phyloP scores from a whole-genome alignment of 2,329 filamentous ascomycete genomes.

The Scleromitrula shiraiana region DNA sequence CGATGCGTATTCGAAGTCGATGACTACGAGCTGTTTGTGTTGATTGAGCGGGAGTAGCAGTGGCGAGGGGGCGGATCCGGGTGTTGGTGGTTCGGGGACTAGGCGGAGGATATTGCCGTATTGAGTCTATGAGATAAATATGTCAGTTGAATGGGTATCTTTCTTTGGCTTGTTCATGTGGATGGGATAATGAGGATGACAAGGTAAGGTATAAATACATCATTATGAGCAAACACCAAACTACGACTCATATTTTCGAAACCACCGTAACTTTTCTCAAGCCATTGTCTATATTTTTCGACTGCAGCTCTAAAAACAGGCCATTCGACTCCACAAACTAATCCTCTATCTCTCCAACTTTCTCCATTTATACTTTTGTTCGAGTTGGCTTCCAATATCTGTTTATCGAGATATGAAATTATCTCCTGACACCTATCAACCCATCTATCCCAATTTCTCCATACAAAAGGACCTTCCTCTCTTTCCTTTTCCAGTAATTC shows the following conservation, averaged over 20 bases:
- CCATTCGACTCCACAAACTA: conserved; percentile 82
- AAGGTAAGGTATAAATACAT: conserved; percentile 48
- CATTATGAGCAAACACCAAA: conserved; percentile 94
- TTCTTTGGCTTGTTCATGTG: too few species aligned
- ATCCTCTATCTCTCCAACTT: conserved; percentile 61
- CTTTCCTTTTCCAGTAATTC: conserved; percentile 74
- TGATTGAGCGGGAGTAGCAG: conserved; percentile 83
- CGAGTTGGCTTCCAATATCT: conserved; percentile 37
- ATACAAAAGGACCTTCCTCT: conserved; percentile 72
- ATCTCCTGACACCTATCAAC: conserved; percentile 48
- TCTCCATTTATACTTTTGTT: conserved; percentile 31
- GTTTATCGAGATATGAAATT: conserved; percentile 44
- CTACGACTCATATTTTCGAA: conserved; percentile 58
- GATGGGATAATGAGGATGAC: too few species aligned
- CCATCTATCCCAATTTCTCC: conserved; percentile 81
- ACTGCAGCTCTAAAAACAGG: conserved; percentile 64
- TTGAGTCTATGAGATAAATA: conserved; percentile 61
- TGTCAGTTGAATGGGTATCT: conserved; percentile 12
- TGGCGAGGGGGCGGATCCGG: conserved; percentile 49
- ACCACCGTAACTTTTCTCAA: conserved; percentile 66
- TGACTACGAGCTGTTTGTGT: conserved; percentile 93
- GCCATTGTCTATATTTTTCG: conserved; percentile 66
- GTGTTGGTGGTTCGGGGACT: conserved; percentile 46
- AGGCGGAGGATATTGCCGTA: conserved; percentile 92
- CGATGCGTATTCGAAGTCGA: conserved; percentile 95